A percentile compares a stretch with the other conserved stretches of the same genome.
Evolutionary conservation across 768 basidiomycete species (phyloP).

Genomic region (Hygrophorus pudorinus): DNA sequence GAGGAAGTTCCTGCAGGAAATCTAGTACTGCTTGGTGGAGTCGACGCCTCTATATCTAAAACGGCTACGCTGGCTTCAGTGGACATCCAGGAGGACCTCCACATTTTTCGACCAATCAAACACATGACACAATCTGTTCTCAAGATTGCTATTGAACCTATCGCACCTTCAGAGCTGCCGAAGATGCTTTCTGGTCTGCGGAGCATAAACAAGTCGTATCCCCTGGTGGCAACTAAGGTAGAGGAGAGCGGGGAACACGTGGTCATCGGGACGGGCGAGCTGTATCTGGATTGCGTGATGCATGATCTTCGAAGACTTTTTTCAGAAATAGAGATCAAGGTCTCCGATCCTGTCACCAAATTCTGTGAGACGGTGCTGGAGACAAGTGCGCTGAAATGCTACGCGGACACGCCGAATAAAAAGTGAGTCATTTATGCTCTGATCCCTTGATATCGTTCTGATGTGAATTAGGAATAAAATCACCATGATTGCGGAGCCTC

Average conservation of each 20-base stretch:
- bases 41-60: conserved; percentile 92
- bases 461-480: conserved; percentile 71
- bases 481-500: conserved; percentile 98
- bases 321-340: conserved; percentile 99
- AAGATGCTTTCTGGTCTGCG: conserved; percentile 98
- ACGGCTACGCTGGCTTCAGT: conserved; percentile 78
- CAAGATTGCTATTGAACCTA: conserved; percentile 97
- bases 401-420: conserved; percentile 99
- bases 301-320: conserved; percentile 89
- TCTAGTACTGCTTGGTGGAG: conserved; percentile 83
- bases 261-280: conserved; percentile 90
- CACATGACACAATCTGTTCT: conserved; percentile 96
- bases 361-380: conserved; percentile 98
- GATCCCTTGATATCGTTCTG: conserved; percentile 6
- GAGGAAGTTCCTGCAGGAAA: conserved; percentile 89
- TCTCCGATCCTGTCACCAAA: conserved; percentile 96
- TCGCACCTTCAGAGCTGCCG: conserved; percentile 93
- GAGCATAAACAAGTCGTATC: conserved; percentile 97
- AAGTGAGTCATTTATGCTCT: conserved; percentile 47
- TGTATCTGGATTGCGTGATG: conserved; percentile 95
- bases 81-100: conserved; percentile 73
- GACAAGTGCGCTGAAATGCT: conserved; percentile 96
- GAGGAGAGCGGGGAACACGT: conserved; percentile 99
- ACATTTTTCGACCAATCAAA: conserved; percentile 93
- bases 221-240: conserved; percentile 88